These are phyloP conservation scores for Cyberlindnera lachancei DNA, from an alignment of 805 yeast genomes.

Conservation along the genomic window DNA sequence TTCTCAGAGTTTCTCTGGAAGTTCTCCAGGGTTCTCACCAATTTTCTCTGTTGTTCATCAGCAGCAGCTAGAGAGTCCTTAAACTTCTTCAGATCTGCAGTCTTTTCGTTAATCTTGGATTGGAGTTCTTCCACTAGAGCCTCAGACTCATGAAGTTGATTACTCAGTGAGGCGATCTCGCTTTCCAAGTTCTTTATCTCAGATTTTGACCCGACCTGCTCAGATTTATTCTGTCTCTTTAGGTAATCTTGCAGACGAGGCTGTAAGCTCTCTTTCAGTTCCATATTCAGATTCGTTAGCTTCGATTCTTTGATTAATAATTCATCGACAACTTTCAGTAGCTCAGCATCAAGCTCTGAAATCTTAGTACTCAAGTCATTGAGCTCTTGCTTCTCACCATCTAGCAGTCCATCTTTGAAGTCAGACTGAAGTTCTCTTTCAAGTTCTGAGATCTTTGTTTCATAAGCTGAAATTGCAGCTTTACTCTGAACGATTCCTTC, in stretches of 20 bases:
- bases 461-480: conserved; percentile 15
- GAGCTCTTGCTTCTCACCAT: conserved; percentile 40
- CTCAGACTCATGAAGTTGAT: conserved; percentile 18
- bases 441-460: conserved; percentile 29
- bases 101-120: conserved; percentile 11
- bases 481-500: conserved; percentile 6
- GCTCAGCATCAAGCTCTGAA: conserved; percentile 29
- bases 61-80: conserved; percentile 39
- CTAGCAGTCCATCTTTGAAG: conserved; percentile 46
- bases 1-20: conserved; percentile 61
- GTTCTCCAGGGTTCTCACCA: conserved; percentile 50
- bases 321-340: conserved; percentile 32
- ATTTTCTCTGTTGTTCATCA: conserved; percentile 47
- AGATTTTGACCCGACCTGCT: conserved; percentile 10
- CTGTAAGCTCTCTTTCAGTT: conserved; percentile 46
- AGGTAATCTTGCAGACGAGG: conserved; percentile 42
- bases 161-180: conserved; percentile 16
- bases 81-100: conserved; percentile 23
- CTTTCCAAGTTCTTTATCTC: conserved; percentile 13
- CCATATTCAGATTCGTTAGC: conserved; percentile 42
- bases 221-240: conserved; percentile 17
- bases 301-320: conserved; percentile 40
- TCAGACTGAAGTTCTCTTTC: conserved; percentile 42
- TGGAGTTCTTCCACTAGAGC: conserved; percentile 22
- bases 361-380: conserved; percentile 28